Evolutionary conservation across 768 basidiomycete species (phyloP).

Genomic region (Tylopilus subfusipes): DNA sequence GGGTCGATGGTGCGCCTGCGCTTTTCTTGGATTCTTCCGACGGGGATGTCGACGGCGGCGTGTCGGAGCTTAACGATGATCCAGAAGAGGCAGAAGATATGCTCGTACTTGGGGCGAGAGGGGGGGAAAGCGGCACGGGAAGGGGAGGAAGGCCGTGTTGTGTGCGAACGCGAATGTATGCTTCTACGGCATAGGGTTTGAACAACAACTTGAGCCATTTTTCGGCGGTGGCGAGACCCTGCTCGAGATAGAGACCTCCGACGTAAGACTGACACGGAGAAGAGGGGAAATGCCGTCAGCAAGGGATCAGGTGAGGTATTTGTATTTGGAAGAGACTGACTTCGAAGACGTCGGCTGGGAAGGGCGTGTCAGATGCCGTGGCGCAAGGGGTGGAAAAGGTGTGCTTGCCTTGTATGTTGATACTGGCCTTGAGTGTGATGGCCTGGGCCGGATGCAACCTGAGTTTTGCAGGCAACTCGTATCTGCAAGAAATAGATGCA

Average conservation of each 20-base stretch:
- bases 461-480: conserved; percentile 59
- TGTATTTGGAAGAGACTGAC: conserved; percentile 34
- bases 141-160: conserved; percentile 64
- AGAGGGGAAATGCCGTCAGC: neutral
- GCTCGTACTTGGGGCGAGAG: conserved; percentile 14
- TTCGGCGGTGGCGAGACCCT: conserved; percentile 54
- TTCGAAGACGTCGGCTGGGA: conserved; percentile 74
- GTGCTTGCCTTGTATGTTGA: conserved; percentile 64
- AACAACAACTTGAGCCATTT: conserved; percentile 63
- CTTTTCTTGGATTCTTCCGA: conserved; percentile 1
- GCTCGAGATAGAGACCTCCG: conserved; percentile 72
- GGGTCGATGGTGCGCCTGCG: conserved; percentile 9
- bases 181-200: conserved; percentile 56
- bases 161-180: conserved; percentile 59
- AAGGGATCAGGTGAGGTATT: neutral
- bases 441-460: conserved; percentile 70
- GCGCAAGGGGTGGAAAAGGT: conserved; percentile 1
- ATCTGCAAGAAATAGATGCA: conserved; percentile 65
- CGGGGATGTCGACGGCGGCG: neutral
- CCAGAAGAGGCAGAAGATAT: conserved; percentile 15
- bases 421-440: conserved; percentile 64
- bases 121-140: conserved; percentile 27
- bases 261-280: conserved; percentile 56
- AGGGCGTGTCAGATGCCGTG: conserved; percentile 1
- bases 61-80: neutral